A percentile compares a stretch with the other conserved stretches of the same genome.
Evolutionary conservation across 306 rosid genomes (phyloP).

Genomic region (Gastrolobium villosum): DNA sequence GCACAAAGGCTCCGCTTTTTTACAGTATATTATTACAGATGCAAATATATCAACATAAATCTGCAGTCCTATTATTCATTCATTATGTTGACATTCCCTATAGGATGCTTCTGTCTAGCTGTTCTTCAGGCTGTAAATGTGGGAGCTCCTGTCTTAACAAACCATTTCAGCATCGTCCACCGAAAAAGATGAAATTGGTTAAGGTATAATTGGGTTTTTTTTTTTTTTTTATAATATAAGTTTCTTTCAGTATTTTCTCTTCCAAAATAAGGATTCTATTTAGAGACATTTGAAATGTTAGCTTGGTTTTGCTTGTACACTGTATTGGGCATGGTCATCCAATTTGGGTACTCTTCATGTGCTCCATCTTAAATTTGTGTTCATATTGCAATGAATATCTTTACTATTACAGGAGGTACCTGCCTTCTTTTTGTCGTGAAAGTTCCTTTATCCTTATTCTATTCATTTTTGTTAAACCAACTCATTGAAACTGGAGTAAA

Average conservation of each 20-base stretch:
- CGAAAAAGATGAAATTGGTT: constrained; percentile 88
- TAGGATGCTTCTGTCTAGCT: constrained; percentile 95
- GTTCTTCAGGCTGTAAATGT: constrained; percentile 94
- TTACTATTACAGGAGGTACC: constrained; percentile 7
- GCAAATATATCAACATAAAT: constrained; percentile 33
- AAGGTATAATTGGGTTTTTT: constrained; percentile 57
- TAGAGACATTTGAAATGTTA: constrained; percentile 26
- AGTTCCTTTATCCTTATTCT: not conserved
- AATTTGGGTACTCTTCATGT: constrained; percentile 12
- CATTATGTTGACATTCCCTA: constrained; percentile 42
- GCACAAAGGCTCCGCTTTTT: not conserved
- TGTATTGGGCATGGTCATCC: constrained; percentile 25
- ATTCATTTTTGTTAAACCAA: not conserved
- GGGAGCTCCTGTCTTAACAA: constrained; percentile 86
- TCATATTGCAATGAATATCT: constrained; percentile 9
- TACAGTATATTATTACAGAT: constrained; percentile 12
- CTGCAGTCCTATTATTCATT: constrained; percentile 37
- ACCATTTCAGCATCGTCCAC: constrained; percentile 83
- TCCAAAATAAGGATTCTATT: constrained; percentile 17
- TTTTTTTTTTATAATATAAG: not conserved
- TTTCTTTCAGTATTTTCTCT: constrained; percentile 20
- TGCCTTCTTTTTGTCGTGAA: not conserved
- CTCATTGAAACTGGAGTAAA: not conserved
- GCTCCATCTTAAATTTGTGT: constrained; percentile 19
- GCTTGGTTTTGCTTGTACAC: not conserved